Evolutionary conservation across 345 rosid species (phyloP).

Genomic region (Melaleuca alternifolia): DNA sequence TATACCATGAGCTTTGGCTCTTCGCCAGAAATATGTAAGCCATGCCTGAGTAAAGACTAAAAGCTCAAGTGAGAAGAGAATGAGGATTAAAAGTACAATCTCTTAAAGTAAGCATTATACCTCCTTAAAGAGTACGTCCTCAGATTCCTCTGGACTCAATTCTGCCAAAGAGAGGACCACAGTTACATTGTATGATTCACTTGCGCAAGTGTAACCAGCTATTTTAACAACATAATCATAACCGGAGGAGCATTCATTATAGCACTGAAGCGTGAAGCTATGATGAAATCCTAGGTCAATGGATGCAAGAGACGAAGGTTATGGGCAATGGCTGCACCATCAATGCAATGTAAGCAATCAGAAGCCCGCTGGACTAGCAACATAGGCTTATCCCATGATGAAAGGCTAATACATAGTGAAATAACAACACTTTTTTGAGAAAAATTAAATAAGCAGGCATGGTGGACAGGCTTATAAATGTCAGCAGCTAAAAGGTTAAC

Average conservation of each 20-base stretch:
- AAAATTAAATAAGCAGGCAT: neutral
- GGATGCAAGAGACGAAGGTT: neutral
- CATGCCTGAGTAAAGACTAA: slow-evolving; percentile 53
- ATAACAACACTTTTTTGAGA: neutral
- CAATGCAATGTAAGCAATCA: neutral
- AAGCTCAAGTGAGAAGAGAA: neutral
- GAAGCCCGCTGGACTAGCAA: neutral
- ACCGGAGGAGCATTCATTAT: neutral
- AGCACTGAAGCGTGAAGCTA: neutral
- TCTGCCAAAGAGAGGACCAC: slow-evolving; percentile 34
- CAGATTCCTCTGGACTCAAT: slow-evolving; percentile 90
- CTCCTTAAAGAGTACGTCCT: slow-evolving; percentile 99
- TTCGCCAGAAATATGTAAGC: slow-evolving; percentile 98
- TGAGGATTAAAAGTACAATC: neutral
- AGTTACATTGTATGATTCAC: neutral
- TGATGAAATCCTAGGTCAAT: neutral
- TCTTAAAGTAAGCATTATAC: slow-evolving; percentile 8
- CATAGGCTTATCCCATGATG: neutral
- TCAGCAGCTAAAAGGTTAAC: neutral
- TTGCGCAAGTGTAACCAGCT: neutral
- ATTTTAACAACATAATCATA: neutral
- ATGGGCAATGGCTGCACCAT: neutral
- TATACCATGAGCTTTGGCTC: slow-evolving; percentile 70
- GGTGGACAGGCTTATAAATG: neutral
- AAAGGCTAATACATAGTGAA: neutral